Evolutionary conservation across 257 asterid species (phyloP), one percentile per base, ranked within the genome.

Genomic region (Solanum bulbocastanum): DNA sequence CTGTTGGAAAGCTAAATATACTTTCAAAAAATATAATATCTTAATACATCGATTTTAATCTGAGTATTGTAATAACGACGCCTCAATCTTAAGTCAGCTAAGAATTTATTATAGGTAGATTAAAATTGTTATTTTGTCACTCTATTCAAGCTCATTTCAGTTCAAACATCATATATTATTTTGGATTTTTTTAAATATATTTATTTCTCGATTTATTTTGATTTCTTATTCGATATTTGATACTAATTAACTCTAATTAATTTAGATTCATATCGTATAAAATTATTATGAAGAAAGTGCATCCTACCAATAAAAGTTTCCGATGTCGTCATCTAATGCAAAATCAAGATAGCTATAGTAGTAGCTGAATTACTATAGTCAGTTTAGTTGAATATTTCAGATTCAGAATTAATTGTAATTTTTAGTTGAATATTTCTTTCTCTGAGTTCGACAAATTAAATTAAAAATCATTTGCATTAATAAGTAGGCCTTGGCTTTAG

Each of bases 161-260:
- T 35, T 3, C 16, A 35, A 32, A 18, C 4, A 4, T 18, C 14
- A 73, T 73, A 4, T 30, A 30, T 6, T 9, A 6, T 23, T n/a
- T 75, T 6, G 20, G 0, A 12, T 37, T 3, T 32, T 7, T 11
- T 6, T 0, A 72, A 16, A 36, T 6, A 33, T 23, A 33, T 44
- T 72, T 33, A 1, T 33, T 33, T 69, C 1, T 30, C 1, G 5
- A 10, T 65, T 65, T 10, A 4, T 65, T n/a, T n/a, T 10, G 0
- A 60, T 66, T 14, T 68, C 1, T 12, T 36, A 32, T 10, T 8
- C 0, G 8, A 1, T 71, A 20, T 16, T 32, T 1, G 5, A 15
- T 71, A 71, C 0, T 4, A 18, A 0, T 3, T 4, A 18, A 0
- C 3, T 13, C 1, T 3, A 71, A 6, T 15, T 30, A 69, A 32